Base-by-base conservation (phyloP, 106 monocot genomes). In the Agapanthus africanus region DNA sequence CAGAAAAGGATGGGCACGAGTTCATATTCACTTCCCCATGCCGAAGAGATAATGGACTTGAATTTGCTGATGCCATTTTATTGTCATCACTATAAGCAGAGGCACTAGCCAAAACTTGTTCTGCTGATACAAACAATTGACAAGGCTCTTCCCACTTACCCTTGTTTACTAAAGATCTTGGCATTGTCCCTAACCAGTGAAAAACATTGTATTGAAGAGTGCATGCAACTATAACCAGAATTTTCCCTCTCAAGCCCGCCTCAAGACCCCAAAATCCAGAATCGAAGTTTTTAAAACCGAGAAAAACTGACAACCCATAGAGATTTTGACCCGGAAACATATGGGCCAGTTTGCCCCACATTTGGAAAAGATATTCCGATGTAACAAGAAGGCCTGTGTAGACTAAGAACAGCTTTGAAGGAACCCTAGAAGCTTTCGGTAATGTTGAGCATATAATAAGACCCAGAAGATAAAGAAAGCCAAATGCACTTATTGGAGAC, bases 191-290 rank as follows among this genome's bases (percentile, higher is more conserved):
- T 70, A 89, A 62, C 95, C 95, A 97, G 76, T 84, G 80, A 63
- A 91, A 97, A 70, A 77, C 86, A 76, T 97, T 97, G 39, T 97
- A 97, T 62, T 97, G 88, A 74, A 97, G 81, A 59, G 82, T 84
- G 68, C 95, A 97, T 39, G 88, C 88, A 72, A 87, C 83, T 65
- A 97, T 84, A 13, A 97, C 95, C 40, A 97, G 69, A 71, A 97
- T 74, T 65, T 89, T 86, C 41, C 84, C 91, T 59, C 95, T 91
- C 35, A 97, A 79, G 9, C 88, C 95, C 50, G 79, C 81, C 63
- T 97, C 95, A 70, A 97, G 59, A n/a, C 91, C 95, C 88, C 91
- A 97, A 82, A 97, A 97, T 38, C 95, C 95, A 65, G 86, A 67
- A 66, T 81, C 79, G 79, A 84, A 97, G 38, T 67, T 63, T 59